Evolutionary conservation across 129 eudicot genomes (phyloP), one percentile per base, ranked within the genome.

Genomic region (Erigeron canadensis): DNA sequence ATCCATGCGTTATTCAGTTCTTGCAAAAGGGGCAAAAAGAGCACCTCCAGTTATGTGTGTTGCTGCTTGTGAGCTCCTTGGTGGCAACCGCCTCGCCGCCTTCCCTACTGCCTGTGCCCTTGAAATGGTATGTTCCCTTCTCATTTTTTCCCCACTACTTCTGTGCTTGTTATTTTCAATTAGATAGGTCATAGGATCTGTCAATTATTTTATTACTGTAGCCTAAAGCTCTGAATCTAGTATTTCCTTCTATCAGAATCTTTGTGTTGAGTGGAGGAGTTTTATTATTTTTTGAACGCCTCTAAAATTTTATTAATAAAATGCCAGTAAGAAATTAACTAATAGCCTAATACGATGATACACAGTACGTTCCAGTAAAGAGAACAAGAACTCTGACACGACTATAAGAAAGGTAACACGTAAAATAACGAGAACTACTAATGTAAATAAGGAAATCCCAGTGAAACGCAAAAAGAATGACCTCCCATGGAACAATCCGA

Each of bases 31-130:
- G 43, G 96, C 96, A 28, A 93, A 93, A 75, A 77, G 98, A 79
- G 88, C 98, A 48, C 95, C 98, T 0, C 95, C 98, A 0, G 96
- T 93, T 42, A 93, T 93, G 98, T 93, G 98, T 74, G 95, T 93
- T 56, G 95, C 98, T 50, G 96, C 98, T 17, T 93, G 90, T 78
- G 98, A 93, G 84, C 90, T 93, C 67, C 87, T 93, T 69, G 95
- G 96, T 46, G 98, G 92, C 69, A 55, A 81, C 77, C 96, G 98
- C 53, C 87, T 67, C 47, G 95, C 98, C 16, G 98, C 96, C 73
- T 93, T 89, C 77, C 98, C 98, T 60, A 93, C 98, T 44, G 98
- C 98, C n/a, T 93, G 98, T 76, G 98, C 98, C 57, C 96, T 93
- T 53, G 98, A 93, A 80, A 89, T 93, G 98, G 98, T 89, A 61